phyloP scores from a whole-genome alignment of 2,329 filamentous ascomycete species.

The Fusarium chaquense region DNA sequence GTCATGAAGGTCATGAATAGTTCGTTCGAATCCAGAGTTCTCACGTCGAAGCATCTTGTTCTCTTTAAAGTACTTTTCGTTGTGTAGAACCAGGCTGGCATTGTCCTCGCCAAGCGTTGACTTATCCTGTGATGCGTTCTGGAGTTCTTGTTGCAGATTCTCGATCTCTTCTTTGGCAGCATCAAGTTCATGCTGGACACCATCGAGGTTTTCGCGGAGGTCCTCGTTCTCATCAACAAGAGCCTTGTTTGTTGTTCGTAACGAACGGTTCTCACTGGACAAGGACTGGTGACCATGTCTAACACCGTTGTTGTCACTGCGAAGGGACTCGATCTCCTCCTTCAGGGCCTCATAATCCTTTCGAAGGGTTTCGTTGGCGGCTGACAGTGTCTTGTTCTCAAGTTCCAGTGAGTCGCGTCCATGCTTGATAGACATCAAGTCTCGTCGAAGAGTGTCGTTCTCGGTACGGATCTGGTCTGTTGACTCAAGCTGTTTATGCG shows the following conservation, averaged over 20 bases:
- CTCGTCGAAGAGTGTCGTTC: constrained; percentile 56
- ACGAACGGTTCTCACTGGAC: constrained; percentile 59
- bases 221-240: constrained; percentile 60
- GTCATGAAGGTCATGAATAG: constrained; percentile 59
- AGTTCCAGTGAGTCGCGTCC: constrained; percentile 53
- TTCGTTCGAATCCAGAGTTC: constrained; percentile 62
- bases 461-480: constrained; percentile 56
- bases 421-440: constrained; percentile 56
- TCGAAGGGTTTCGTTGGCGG: constrained; percentile 56
- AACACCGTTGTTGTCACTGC: constrained; percentile 56
- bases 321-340: constrained; percentile 57
- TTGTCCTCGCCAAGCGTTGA: constrained; percentile 63
- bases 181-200: constrained; percentile 57
- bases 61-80: constrained; percentile 66
- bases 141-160: constrained; percentile 54
- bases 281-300: constrained; percentile 59
- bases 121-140: constrained; percentile 58
- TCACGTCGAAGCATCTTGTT: constrained; percentile 63
- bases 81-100: constrained; percentile 64
- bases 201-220: constrained; percentile 57
- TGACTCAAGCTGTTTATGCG: constrained; percentile 57
- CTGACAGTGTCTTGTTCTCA: constrained; percentile 58
- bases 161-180: constrained; percentile 57
- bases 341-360: constrained; percentile 54
- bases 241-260: constrained; percentile 57